A percentile compares a stretch with the other conserved stretches of the same genome.
phyloP scores from a whole-genome alignment of 345 rosid genomes.

The Hibiscus mutabilis region DNA sequence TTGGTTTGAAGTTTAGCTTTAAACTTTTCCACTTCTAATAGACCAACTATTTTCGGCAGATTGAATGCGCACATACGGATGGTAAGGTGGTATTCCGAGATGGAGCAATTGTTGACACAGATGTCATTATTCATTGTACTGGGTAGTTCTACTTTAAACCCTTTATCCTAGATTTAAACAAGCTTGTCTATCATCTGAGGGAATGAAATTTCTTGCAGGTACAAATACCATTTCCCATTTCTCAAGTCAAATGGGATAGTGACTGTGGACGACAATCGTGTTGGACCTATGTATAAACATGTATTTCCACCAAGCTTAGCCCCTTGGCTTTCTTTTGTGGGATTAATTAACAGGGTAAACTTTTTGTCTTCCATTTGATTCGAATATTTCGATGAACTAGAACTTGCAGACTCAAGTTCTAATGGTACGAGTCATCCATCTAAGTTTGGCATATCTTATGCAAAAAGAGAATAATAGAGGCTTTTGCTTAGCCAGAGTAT shows the following conservation, averaged over 20 bases:
- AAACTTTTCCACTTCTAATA: not conserved
- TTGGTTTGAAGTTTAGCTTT: not conserved
- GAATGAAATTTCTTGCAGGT: not conserved
- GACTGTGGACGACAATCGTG: slow-evolving; percentile 11
- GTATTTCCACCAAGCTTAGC: slow-evolving; percentile 12
- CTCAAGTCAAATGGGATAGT: slow-evolving; percentile 9
- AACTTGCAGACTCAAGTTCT: too few relatives aligned
- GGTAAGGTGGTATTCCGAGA: slow-evolving; percentile 7
- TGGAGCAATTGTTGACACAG: slow-evolving; percentile 5
- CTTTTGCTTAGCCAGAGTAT: too few relatives aligned
- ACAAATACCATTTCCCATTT: slow-evolving; percentile 16
- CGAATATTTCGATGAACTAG: too few relatives aligned
- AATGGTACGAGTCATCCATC: too few relatives aligned
- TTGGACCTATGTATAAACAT: slow-evolving; percentile 15
- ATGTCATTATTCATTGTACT: slow-evolving; percentile 9
- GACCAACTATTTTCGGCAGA: not conserved
- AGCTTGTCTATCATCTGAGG: too few relatives aligned
- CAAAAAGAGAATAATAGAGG: too few relatives aligned
- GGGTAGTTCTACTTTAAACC: not conserved
- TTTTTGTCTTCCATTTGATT: not conserved
- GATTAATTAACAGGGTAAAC: not conserved
- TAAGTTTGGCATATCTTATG: too few relatives aligned
- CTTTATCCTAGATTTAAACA: too few relatives aligned
- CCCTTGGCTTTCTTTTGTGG: slow-evolving; percentile 14
- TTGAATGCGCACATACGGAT: not conserved